phyloP scores from a whole-genome alignment of 2,329 filamentous ascomycete genomes.

The Aspergillus tubingensis region DNA sequence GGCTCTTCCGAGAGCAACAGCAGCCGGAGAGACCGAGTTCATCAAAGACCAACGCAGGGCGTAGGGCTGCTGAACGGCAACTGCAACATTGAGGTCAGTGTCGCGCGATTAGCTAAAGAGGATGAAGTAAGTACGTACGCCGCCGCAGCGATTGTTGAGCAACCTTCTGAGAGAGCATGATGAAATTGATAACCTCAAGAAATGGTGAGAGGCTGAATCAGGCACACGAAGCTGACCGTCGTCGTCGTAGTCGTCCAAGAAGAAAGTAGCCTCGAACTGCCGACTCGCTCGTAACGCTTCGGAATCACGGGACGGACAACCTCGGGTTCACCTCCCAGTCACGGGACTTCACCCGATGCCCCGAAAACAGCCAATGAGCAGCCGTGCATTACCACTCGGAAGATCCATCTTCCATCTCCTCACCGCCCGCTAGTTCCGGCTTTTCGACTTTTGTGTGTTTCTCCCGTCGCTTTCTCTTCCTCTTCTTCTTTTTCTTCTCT shows the following conservation, averaged over 20 bases:
- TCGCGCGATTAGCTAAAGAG: slow-evolving; percentile 18
- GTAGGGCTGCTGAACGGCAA: slow-evolving; percentile 49
- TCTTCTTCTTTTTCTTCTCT: slow-evolving; percentile 23
- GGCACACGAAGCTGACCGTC: slow-evolving; percentile 16
- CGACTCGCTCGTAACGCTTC: slow-evolving; percentile 33
- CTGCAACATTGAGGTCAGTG: slow-evolving; percentile 34
- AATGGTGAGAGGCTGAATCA: slow-evolving; percentile 11
- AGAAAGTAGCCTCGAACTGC: slow-evolving; percentile 24
- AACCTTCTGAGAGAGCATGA: slow-evolving; percentile 52
- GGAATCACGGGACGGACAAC: slow-evolving; percentile 42
- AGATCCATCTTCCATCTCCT: slow-evolving; percentile 37
- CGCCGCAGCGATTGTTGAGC: slow-evolving; percentile 51
- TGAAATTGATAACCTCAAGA: slow-evolving; percentile 22
- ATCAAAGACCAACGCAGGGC: slow-evolving; percentile 45
- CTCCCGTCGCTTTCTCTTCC: slow-evolving; percentile 15
- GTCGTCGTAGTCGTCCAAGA: slow-evolving; percentile 25
- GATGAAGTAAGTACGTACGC: slow-evolving; percentile 40
- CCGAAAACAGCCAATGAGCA: slow-evolving; percentile 36
- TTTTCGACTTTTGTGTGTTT: slow-evolving; percentile 23
- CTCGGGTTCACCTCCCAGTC: slow-evolving; percentile 40
- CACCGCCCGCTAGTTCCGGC: slow-evolving; percentile 7
- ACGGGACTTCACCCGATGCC: slow-evolving; percentile 31
- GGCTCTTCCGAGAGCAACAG: slow-evolving; percentile 46
- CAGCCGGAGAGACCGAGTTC: slow-evolving; percentile 46
- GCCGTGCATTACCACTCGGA: slow-evolving; percentile 38